Evolutionary conservation across 768 basidiomycete species (phyloP).

Genomic region (Dioszegia crocea): DNA sequence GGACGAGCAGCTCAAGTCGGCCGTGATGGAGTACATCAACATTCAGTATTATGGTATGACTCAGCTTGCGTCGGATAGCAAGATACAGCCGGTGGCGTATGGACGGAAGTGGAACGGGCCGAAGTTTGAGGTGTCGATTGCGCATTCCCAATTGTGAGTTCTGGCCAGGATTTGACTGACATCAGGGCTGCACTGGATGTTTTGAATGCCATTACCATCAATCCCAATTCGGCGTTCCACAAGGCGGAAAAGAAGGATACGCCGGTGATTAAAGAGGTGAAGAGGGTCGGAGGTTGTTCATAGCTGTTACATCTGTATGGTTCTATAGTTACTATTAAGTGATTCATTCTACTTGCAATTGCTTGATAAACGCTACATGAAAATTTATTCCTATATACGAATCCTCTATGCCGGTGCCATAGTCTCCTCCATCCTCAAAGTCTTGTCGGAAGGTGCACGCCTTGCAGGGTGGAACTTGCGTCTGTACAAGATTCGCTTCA

Average conservation of each 20-base stretch:
- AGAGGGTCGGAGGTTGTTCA: neutral
- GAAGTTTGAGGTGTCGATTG: neutral
- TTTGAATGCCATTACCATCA: constrained; percentile 16
- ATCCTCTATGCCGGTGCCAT: constrained; percentile 3
- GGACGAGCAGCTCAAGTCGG: constrained; percentile 8
- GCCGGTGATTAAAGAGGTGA: constrained; percentile 6
- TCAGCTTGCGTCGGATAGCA: constrained; percentile 5
- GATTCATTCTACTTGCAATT: too few species aligned
- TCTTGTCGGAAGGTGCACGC: constrained; percentile 29
- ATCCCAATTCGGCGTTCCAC: constrained; percentile 13
- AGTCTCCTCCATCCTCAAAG: constrained; percentile 32
- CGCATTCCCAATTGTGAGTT: constrained; percentile 18
- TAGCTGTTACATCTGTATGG: too few species aligned
- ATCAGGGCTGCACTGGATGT: constrained; percentile 19
- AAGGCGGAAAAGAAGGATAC: neutral
- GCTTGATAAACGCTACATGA: too few species aligned
- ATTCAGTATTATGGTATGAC: constrained; percentile 21
- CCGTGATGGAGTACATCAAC: constrained; percentile 15
- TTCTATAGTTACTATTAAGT: too few species aligned
- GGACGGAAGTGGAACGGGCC: constrained; percentile 21
- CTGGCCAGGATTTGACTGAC: neutral
- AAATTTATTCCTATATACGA: too few species aligned
- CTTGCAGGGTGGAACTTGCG: constrained; percentile 8
- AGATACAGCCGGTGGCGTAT: constrained; percentile 8
- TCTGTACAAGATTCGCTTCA: constrained; percentile 24